Conservation (phyloP, 139 green algal genomes). For the Micractinium sp. region DNA sequence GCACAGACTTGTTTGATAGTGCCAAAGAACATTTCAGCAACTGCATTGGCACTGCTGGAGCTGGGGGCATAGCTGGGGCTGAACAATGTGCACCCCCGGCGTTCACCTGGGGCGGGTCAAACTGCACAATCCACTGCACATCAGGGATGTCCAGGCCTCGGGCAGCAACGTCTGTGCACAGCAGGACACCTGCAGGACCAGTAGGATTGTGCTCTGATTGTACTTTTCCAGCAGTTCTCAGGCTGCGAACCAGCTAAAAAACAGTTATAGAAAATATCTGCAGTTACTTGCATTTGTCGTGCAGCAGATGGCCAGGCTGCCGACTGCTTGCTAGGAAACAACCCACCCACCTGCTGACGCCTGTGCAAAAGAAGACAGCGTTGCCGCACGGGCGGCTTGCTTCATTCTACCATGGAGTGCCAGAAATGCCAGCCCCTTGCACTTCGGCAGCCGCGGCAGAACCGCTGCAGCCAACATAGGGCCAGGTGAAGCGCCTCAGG, state of each 20-base stretch:
- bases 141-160: slow-evolving; percentile 93
- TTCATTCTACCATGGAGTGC: slow-evolving; percentile 94
- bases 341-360: slow-evolving; percentile 42
- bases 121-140: slow-evolving; percentile 87
- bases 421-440: not conserved
- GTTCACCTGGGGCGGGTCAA: slow-evolving; percentile 76
- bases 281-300: no score
- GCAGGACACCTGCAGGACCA: slow-evolving; percentile 68
- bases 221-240: no score
- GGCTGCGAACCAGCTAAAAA: not conserved
- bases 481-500: not conserved
- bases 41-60: no score
- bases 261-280: not conserved
- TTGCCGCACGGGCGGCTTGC: slow-evolving; percentile 76
- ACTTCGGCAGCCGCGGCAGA: slow-evolving; percentile 36
- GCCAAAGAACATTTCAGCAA: no score
- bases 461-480: slow-evolving; percentile 7
- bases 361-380: slow-evolving; percentile 71
- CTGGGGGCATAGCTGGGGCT: no score
- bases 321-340: not conserved
- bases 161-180: slow-evolving; percentile 95
- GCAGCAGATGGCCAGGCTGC: no score
- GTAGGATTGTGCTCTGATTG: not conserved
- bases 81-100: not conserved
- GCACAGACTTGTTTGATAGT: not conserved